Base-by-base conservation (phyloP, 1,139 yeast species). In the Candida glucosophila region DNA sequence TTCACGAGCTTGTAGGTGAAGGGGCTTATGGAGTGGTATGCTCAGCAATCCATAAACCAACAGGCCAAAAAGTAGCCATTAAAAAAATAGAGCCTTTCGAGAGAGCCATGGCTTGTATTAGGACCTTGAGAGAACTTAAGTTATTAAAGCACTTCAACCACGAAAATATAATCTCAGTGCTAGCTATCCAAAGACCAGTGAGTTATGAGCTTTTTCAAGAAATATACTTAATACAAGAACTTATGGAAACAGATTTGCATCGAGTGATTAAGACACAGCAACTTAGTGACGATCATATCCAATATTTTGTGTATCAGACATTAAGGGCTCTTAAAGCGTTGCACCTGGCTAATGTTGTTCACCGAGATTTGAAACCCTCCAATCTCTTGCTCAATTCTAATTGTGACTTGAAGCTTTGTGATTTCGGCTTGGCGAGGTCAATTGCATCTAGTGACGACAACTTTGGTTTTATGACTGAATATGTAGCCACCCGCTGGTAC, bases 11-110 rank as follows among this genome's bases (percentile, higher is more conserved):
- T 11, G 82, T 85, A 9, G 98, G 98, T 5, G 96, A 88, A 51
- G 98, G 98, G n/a, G 98, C 98, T 1, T 90, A 90, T 45, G 98
- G 98, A 4, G 74, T 90, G 10, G 98, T 90, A 12, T 88, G 97
- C 46, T 77, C 93, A 14, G 98, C 97, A 0, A 57, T 79, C 11
- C 95, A 90, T 54, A 72, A 73, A 42, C 96, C 97, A 4, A 73
- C 93, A 5, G 77, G 79, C 32, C 92, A 83, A 38, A 77, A 77
- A 42, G 97, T 92, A 12, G 98, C 98, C 27, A 88, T 90, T 43
- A 90, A 90, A 56, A 88, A 85, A 58, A 85, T 90, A 31, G 83
- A 82, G 41, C 97, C 97, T 5, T 90, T 90, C 52, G 95, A 83
- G 43, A 70, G 94, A 38, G 76, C 92, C 27, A 77, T 90, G 82